Percentiles rank a stretch among this genome's conserved stretches.
These are phyloP conservation scores for Trichosporon coremiiforme DNA, from an alignment of 1,284 basidiomycete genomes.

Conservation along the genomic window DNA sequence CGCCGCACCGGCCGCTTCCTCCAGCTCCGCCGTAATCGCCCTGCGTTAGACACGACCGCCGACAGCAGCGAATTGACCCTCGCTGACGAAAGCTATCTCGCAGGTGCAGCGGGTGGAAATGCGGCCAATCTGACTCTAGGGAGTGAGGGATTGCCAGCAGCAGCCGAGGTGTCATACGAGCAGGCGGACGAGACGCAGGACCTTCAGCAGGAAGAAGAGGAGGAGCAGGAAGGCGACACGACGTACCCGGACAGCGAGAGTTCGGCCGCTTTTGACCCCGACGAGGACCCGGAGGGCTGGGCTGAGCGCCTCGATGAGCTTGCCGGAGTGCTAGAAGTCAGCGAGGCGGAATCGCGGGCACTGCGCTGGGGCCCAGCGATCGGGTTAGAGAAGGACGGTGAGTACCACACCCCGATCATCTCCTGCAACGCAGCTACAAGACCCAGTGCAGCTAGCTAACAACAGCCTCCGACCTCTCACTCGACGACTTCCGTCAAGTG, in stretches of 20 bases:
- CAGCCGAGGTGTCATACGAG: constrained; percentile 9
- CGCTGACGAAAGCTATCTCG: constrained; percentile 10
- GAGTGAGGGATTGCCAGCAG: not conserved
- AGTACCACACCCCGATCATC: not conserved
- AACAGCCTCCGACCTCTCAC: constrained; percentile 33
- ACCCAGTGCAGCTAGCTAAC: not conserved
- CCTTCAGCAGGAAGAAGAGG: constrained; percentile 6
- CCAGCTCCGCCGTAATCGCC: not conserved
- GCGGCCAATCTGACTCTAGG: not conserved
- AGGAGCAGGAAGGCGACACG: constrained; percentile 22
- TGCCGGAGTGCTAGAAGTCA: constrained; percentile 47
- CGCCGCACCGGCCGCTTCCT: constrained; percentile 14
- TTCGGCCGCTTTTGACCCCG: constrained; percentile 42
- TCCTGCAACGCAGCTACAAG: too few relatives aligned
- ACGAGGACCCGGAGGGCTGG: constrained; percentile 46
- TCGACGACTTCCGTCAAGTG: constrained; percentile 39
- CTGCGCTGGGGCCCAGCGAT: constrained; percentile 46
- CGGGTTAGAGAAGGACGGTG: constrained; percentile 28
- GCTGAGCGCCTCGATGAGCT: constrained; percentile 49
- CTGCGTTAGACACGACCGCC: not conserved
- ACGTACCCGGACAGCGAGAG: constrained; percentile 34
- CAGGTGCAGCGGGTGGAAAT: not conserved
- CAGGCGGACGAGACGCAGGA: constrained; percentile 10
- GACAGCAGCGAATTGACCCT: constrained; percentile 9
- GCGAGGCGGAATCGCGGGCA: constrained; percentile 45